These are phyloP conservation scores for Yarrowia osloensis DNA, from an alignment of 805 yeast genomes.

Conservation along the genomic window DNA sequence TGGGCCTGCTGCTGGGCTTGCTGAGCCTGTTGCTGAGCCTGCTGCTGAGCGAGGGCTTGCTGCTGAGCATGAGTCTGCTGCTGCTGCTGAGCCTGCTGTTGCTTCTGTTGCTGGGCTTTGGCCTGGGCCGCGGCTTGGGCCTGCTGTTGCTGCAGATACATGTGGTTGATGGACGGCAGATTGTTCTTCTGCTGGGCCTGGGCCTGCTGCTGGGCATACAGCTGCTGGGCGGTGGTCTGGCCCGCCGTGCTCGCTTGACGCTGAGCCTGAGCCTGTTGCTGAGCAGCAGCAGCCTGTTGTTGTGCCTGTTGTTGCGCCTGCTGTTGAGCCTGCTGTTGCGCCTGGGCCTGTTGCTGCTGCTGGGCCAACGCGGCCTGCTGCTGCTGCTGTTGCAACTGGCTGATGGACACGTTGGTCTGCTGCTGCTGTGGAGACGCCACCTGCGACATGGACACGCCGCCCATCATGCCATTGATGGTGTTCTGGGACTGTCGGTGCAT, in stretches of 20 bases:
- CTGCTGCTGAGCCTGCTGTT: constrained; percentile 11
- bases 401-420: background rate
- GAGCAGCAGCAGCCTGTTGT: background rate
- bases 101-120: background rate
- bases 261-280: constrained; percentile 6
- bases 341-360: constrained; percentile 31
- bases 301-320: constrained; percentile 33
- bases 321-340: constrained; percentile 32
- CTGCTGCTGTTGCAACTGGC: constrained; percentile 29
- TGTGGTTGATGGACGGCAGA: constrained; percentile 14
- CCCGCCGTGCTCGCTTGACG: background rate
- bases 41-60: background rate
- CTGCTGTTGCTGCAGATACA: constrained; percentile 8
- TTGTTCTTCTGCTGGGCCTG: constrained; percentile 24
- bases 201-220: background rate
- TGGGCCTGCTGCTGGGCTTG: constrained; percentile 14
- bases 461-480: constrained; percentile 9
- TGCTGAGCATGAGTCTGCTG: background rate
- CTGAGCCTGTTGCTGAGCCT: background rate
- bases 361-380: constrained; percentile 33
- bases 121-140: background rate
- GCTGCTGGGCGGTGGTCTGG: background rate
- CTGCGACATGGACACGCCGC: constrained; percentile 20
- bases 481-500: constrained; percentile 8
- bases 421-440: constrained; percentile 13